Evolutionary conservation across 768 basidiomycete species (phyloP).

Genomic region (Hydnomerulius pinastri): DNA sequence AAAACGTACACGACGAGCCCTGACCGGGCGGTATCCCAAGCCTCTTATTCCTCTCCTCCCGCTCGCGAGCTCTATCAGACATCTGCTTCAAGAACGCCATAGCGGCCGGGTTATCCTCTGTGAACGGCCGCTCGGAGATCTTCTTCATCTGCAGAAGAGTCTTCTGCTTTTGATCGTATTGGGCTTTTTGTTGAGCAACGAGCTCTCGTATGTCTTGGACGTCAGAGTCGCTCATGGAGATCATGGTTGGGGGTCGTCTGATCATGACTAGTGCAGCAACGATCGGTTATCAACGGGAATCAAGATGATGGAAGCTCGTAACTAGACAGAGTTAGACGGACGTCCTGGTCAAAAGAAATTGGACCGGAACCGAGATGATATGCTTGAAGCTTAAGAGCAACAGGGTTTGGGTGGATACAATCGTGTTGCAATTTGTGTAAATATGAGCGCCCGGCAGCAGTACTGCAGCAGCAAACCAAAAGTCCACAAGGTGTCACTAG

Average conservation of each 20-base stretch:
- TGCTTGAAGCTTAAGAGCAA: no score
- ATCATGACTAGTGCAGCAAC: slow-evolving; percentile 72
- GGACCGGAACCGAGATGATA: no score
- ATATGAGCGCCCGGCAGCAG: no score
- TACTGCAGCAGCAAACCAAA: no score
- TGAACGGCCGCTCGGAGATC: slow-evolving; percentile 38
- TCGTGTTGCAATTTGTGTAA: no score
- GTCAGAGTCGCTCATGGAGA: slow-evolving; percentile 74
- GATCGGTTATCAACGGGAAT: no score
- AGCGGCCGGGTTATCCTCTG: slow-evolving; percentile 8
- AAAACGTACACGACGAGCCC: slow-evolving; percentile 18
- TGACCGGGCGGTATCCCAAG: slow-evolving; percentile 30
- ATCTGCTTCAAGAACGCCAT: slow-evolving; percentile 18
- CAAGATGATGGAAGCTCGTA: no score
- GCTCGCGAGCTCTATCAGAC: slow-evolving; percentile 24
- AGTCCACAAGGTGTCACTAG: no score
- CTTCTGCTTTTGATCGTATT: slow-evolving; percentile 41
- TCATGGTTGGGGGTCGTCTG: slow-evolving; percentile 73
- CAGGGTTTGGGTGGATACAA: no score
- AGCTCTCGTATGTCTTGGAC: slow-evolving; percentile 77
- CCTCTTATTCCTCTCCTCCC: slow-evolving; percentile 28
- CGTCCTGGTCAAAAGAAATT: no score
- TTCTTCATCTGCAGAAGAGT: slow-evolving; percentile 47
- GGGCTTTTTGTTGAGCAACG: slow-evolving; percentile 49
- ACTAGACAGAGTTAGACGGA: no score